A percentile compares a stretch with the other conserved stretches of the same genome.
Evolutionary conservation across 495 filamentous ascomycete species (phyloP).

Genomic region (Mycothermus thermophilus): DNA sequence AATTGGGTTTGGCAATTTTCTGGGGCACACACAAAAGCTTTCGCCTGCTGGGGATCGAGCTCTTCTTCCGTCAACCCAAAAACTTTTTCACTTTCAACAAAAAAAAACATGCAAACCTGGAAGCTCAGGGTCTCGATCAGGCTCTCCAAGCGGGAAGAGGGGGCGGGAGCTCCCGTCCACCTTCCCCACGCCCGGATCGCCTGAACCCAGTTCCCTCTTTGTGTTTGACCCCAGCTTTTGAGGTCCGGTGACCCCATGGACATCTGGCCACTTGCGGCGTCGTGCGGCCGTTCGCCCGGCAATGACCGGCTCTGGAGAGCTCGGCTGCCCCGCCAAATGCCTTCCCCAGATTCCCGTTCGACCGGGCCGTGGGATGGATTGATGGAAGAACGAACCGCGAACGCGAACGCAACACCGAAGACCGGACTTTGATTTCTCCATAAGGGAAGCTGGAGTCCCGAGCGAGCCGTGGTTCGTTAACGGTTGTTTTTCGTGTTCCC

Average conservation of each 20-base stretch:
- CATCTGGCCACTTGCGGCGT: no score
- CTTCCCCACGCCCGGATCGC: no score
- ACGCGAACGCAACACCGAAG: no score
- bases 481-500: no score
- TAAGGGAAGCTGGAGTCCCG: no score
- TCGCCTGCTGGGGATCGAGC: background rate
- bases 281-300: conserved; percentile 18
- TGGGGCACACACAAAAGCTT: conserved; percentile 6
- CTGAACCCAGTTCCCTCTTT: background rate
- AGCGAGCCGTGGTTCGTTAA: no score
- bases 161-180: conserved; percentile 5
- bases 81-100: no score
- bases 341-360: conserved; percentile 2
- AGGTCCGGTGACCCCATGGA: conserved; percentile 6
- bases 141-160: background rate
- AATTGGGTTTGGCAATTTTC: conserved; percentile 1
- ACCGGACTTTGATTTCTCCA: no score
- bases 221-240: background rate
- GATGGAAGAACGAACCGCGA: no score
- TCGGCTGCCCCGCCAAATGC: conserved; percentile 5
- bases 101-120: no score
- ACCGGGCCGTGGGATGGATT: no score
- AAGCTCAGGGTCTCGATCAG: no score
- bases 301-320: conserved; percentile 25
- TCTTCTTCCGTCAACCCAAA: conserved; percentile 5